These are phyloP conservation scores for Paecilomyces niveus DNA, from an alignment of 2,329 filamentous ascomycete species.

Conservation along the genomic window DNA sequence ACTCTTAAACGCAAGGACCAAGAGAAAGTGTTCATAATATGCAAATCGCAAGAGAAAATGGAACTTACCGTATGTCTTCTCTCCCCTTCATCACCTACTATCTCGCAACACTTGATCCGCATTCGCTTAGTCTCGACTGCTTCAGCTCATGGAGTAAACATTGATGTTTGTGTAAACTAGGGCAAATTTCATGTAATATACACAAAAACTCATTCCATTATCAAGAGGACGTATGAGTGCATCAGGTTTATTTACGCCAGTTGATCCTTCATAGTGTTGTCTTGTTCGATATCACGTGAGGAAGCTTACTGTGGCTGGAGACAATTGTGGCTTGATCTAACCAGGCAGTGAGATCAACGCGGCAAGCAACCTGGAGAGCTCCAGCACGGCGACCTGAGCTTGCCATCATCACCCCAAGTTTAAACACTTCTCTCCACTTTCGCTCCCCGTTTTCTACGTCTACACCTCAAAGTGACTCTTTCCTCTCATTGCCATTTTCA, in stretches of 20 bases:
- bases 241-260: no score
- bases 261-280: no score
- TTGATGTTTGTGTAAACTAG: no score
- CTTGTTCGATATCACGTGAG: neutral
- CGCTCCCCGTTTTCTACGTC: neutral
- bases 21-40: neutral
- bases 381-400: neutral
- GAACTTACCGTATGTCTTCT: neutral
- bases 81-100: neutral
- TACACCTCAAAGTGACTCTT: neutral
- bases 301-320: neutral
- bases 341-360: neutral
- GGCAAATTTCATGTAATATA: no score
- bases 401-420: neutral
- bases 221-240: no score
- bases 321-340: neutral
- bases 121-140: slow-evolving; percentile 4
- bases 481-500: neutral
- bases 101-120: slow-evolving; percentile 7
- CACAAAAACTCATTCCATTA: no score
- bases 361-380: neutral
- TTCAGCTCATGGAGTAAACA: no score
- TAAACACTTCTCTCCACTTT: neutral
- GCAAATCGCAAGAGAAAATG: neutral
- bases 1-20: neutral